A percentile compares a stretch with the other conserved stretches of the same genome.
phyloP scores from a whole-genome alignment of 805 yeast genomes.

The Suhomyces pyralidae region DNA sequence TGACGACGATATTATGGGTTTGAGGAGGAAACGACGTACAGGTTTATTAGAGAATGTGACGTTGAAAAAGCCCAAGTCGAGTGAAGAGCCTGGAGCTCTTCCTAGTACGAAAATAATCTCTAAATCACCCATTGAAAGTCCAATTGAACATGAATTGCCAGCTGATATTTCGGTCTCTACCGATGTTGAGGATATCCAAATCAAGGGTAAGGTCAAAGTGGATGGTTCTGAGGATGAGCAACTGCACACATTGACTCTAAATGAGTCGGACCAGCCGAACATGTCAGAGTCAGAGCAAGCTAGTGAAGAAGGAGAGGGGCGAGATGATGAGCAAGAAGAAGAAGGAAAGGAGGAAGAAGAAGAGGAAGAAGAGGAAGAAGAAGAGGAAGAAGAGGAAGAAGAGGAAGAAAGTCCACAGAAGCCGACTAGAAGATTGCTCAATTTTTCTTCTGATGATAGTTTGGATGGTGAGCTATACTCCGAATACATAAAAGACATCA shows the following conservation, averaged over 20 bases:
- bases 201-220: background rate
- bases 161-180: conserved; percentile 19
- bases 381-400: background rate
- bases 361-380: background rate
- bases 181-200: conserved; percentile 3
- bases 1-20: conserved; percentile 9
- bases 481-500: conserved; percentile 17
- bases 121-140: conserved; percentile 1
- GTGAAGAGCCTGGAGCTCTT: background rate
- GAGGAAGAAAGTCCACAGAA: background rate
- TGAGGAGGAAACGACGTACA: background rate
- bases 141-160: conserved; percentile 13
- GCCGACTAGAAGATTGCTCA: background rate
- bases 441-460: background rate
- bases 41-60: background rate
- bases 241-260: background rate
- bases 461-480: conserved; percentile 6
- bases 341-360: background rate
- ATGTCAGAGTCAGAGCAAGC: background rate
- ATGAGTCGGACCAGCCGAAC: background rate
- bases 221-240: background rate
- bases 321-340: background rate
- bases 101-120: background rate
- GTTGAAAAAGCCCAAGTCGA: background rate
- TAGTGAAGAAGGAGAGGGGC: background rate